Evolutionary conservation across 441 rosid genomes (phyloP).

Genomic region (Erodium trifolium): DNA sequence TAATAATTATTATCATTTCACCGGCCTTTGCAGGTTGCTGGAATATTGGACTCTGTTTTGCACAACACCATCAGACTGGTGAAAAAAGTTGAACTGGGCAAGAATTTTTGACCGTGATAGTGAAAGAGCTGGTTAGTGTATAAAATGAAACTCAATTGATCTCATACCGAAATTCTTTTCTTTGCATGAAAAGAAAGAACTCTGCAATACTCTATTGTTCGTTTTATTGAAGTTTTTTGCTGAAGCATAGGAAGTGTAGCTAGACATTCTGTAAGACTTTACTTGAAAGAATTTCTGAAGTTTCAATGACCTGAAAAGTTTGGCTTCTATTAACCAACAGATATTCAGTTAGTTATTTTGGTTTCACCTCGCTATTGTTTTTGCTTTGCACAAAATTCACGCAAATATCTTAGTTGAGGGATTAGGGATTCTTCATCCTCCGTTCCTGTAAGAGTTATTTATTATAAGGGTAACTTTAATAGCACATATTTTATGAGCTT

Average conservation of each 20-base stretch:
- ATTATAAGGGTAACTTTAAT: too few species aligned
- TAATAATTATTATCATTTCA: too few species aligned
- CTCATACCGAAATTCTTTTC: constrained; percentile 6
- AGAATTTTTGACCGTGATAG: constrained; percentile 49
- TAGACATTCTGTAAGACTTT: background rate
- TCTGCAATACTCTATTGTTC: background rate
- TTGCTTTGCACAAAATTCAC: background rate
- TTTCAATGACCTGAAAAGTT: background rate
- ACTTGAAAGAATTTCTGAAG: too few species aligned
- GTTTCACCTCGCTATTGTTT: background rate
- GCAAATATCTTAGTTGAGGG: background rate
- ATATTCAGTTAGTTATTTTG: background rate
- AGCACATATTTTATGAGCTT: too few species aligned
- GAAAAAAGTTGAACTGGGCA: constrained; percentile 88
- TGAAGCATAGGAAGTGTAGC: background rate
- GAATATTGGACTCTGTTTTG: constrained; percentile 76
- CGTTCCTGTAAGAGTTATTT: too few species aligned
- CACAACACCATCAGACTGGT: constrained; percentile 79
- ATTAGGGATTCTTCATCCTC: too few species aligned
- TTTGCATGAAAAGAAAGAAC: constrained; percentile 10
- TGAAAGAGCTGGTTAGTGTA: constrained; percentile 23
- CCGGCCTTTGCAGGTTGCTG: constrained; percentile 68
- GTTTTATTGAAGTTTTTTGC: background rate
- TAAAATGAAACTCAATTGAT: constrained; percentile 21
- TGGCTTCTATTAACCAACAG: background rate